Base-by-base conservation (phyloP, 441 rosid species). In the Lepidium campestre region DNA sequence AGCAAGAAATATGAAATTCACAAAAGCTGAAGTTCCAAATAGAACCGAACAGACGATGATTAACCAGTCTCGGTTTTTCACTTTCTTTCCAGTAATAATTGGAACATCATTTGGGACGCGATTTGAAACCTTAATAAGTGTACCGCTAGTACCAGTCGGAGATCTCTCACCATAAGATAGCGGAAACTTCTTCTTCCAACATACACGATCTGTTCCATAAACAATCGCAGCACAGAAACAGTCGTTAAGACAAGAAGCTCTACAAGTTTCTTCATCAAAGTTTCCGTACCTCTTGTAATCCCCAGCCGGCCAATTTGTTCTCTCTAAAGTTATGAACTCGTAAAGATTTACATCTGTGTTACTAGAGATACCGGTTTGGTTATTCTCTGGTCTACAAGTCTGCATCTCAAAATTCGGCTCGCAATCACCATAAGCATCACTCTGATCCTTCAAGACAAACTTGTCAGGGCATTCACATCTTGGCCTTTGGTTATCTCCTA, bases 211-310 rank as follows among this genome's bases (percentile, higher is more conserved):
- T 3, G 6, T 13, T 47, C 71, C 50, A 17, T 29, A 53, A 6
- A 72, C 37, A 23, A 79, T 79, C 3, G 74, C 85, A 15, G 70
- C 76, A 65, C 84, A 82, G 4, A 76, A 64, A 49, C 86, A 82
- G 57, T 82, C 84, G 0, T 4, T 47, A 65, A 74, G 74, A 76
- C 86, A 82, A 27, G 71, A 41, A 7, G 46, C 17, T 49, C 7
- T 69, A 62, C 84, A 82, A 6, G 22, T 14, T 2, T 0, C 0
- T 17, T n/a, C 59, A 66, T 6, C 78, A 47, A 62, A 75, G 29
- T 69, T 71, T 31, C 57, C 77, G 56, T 76, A 85, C 35, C 79
- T 83, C 47, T 69, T 64, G 61, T 53, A 81, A 71, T 87, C 85
- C 0, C 79, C 72, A 5, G 27, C 52, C 4, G 64, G 76, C 34